Evolutionary conservation across 2,329 filamentous ascomycete species (phyloP), one percentile per base, ranked within the genome.

Genomic region (Chaetomium strumarium): DNA sequence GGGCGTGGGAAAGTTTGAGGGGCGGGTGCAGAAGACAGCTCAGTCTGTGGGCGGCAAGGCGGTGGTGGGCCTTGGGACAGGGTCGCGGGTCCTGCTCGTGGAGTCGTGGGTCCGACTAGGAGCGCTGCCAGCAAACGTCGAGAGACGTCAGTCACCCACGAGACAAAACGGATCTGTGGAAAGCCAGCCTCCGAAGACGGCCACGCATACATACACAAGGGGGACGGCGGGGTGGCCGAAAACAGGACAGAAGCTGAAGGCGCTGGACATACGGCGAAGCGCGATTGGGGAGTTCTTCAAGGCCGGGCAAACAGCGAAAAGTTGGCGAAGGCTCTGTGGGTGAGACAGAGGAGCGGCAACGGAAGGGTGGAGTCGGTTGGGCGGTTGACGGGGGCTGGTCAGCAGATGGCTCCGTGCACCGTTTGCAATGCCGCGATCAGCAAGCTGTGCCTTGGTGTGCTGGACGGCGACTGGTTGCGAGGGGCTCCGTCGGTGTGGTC

Each of bases 361-460:
- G 33, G 31, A 19, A 30, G 30, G 39, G 49, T 42, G 36, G 56
- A 51, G 34, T 19, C 17, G 14, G 44, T 40, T 38, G 37, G 43
- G 46, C 16, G 40, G 16, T 19, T 24, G 42, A 46, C n/a, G 42
- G 53, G 44, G 39, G 48, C 49, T 59, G 60, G 56, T 58, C 55
- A 58, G 55, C 46, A 58, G 56, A 46, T 51, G 42, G 49, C 43
- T 49, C 40, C 44, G 43, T 52, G 59, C 54, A 58, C 55, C 55
- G 58, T 60, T 60, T 59, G 47, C 45, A 44, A 53, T 59, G 55
- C 57, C 55, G 57, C 54, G 60, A 60, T 60, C 60, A 60, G 60
- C 58, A 54, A 58, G 40, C 45, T 50, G 55, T 60, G 58, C 58
- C 60, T 59, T 58, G 58, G 45, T 53, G 51, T 43, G 45, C 50